Percentiles rank a stretch among this genome's conserved stretches.
These are phyloP conservation scores for Hyparrhenia diplandra DNA, from an alignment of 176 grass and related monocot species.

Conservation along the genomic window DNA sequence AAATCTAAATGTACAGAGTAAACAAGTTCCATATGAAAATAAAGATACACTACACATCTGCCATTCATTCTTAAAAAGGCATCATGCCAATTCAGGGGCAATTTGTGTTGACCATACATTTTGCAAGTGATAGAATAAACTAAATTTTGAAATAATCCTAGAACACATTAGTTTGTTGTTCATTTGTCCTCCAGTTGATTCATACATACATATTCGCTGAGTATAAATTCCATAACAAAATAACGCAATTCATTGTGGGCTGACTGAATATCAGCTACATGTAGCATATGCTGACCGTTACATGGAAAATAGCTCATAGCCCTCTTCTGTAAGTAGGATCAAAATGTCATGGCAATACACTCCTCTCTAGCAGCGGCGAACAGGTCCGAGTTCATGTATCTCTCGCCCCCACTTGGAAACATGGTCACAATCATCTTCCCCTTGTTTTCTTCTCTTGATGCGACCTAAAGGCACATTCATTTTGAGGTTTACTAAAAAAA, in stretches of 20 bases:
- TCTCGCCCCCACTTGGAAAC: slow-evolving; percentile 40
- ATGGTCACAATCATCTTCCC: slow-evolving; percentile 59
- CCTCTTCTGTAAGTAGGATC: neutral
- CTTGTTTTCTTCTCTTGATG: slow-evolving; percentile 32
- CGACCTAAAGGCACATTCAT: slow-evolving; percentile 27
- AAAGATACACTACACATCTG: no score
- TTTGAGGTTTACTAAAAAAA: neutral
- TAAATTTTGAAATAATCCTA: no score
- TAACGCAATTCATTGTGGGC: neutral
- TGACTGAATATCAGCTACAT: neutral
- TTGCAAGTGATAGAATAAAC: no score
- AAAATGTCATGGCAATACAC: slow-evolving; percentile 47
- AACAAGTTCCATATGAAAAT: no score
- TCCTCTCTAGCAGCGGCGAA: slow-evolving; percentile 40
- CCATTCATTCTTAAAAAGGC: no score
- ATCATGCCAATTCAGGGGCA: no score
- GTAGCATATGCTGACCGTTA: no score
- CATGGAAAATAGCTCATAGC: neutral
- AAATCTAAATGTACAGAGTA: no score
- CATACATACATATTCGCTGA: neutral
- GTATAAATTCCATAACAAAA: neutral
- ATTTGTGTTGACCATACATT: no score
- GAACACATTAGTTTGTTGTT: no score
- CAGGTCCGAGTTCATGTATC: slow-evolving; percentile 48
- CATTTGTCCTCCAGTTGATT: neutral